Percentiles rank a stretch among this genome's conserved stretches.
Conservation (phyloP, 768 basidiomycete genomes). For the Mycena vulgaris region DNA sequence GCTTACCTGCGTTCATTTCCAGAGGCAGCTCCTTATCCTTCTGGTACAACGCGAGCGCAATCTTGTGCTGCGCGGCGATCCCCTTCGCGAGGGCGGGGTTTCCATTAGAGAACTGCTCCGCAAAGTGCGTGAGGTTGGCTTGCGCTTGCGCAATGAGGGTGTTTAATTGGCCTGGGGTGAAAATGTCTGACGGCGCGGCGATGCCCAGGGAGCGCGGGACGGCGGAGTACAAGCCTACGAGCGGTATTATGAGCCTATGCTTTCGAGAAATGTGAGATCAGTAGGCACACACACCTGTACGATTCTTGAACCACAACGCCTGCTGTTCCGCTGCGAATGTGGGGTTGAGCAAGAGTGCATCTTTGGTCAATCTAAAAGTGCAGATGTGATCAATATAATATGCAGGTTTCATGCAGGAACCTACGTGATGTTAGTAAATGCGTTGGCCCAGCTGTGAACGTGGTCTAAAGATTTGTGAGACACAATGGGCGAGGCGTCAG, state of each 20-base stretch:
- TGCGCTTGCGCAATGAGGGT: conserved; percentile 40
- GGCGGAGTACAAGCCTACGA: conserved; percentile 46
- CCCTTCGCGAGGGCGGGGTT: conserved; percentile 48
- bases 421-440: conserved; percentile 50
- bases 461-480: conserved; percentile 41
- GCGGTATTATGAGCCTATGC: neutral
- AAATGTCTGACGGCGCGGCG: conserved; percentile 46
- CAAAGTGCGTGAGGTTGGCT: conserved; percentile 43
- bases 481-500: neutral
- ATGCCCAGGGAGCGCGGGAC: conserved; percentile 49
- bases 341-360: conserved; percentile 43
- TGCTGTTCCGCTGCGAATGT: conserved; percentile 42
- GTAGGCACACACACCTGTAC: conserved; percentile 41
- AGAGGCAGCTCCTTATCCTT: conserved; percentile 43
- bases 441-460: conserved; percentile 52
- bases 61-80: conserved; percentile 48
- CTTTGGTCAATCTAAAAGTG: conserved; percentile 45
- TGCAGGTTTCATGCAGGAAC: neutral
- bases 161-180: conserved; percentile 37
- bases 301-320: conserved; percentile 47
- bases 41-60: conserved; percentile 44
- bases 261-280: neutral
- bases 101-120: conserved; percentile 49
- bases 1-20: conserved; percentile 49
- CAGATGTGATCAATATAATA: neutral